Base-by-base conservation (phyloP, 2,329 filamentous ascomycete genomes). In the Penicillium sp. region DNA sequence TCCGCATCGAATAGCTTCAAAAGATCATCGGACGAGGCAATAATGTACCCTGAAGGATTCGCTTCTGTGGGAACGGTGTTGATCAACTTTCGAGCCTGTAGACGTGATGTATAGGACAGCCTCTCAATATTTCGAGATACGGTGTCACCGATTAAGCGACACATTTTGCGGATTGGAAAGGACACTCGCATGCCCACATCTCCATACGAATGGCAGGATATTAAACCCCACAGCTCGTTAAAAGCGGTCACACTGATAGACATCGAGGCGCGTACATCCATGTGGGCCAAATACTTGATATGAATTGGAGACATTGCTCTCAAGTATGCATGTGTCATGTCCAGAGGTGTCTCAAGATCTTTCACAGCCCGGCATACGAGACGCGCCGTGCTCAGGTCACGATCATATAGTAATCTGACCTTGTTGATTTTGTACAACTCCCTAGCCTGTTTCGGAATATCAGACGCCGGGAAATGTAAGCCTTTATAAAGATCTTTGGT, bases 191-290 rank as follows among this genome's bases (percentile, higher is more conserved):
- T 95, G 3, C 91, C 91, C 46, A 81, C 82, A 1, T 73, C 61
- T 0, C 89, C 91, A 64, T 96, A 96, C 0, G 87, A 84, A 67
- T 96, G 91, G 59, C 91, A 96, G 1, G 90, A 86, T 42, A 96
- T 91, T 26, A 96, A 75, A 0, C 91, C 92, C 92, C 91, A 96
- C 0, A 96, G 75, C 64, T 95, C 88, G 63, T 83, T 81, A 64
- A 95, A 94, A 0, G 89, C 89, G 61, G 91, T 94, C 66, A 96
- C 89, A 1, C 91, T 95, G 59, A 96, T 91, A 0, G 91, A 96
- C 91, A 96, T 96, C 61, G 90, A 96, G 0, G 90, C 90, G n/a
- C 91, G 85, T 0, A 96, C 91, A 7, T 86, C 87, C 91, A 96
- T 96, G 67, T 96, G 91, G 5, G 77, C 81, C 3, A 96, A 78